Evolutionary conservation across 305 asterid genomes (phyloP).

Genomic region (Solanum hybrid): DNA sequence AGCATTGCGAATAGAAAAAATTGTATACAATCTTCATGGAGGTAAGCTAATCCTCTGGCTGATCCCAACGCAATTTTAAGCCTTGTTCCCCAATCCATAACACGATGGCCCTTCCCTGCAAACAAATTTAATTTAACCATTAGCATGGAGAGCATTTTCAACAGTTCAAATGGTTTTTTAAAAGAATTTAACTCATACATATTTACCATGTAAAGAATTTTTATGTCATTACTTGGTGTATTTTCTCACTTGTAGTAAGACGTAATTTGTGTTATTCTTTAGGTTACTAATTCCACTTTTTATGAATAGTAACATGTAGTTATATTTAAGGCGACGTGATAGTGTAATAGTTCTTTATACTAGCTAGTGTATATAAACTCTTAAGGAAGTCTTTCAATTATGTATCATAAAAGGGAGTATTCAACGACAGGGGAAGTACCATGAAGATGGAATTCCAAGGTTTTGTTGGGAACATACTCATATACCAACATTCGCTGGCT

Average conservation of each 20-base stretch:
- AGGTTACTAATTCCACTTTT: neutral
- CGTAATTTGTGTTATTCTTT: neutral
- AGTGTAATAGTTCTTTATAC: neutral
- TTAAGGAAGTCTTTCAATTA: neutral
- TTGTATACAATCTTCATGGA: constrained; percentile 63
- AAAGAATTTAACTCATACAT: neutral
- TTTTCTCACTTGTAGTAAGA: neutral
- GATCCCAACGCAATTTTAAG: constrained; percentile 65
- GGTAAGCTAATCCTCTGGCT: constrained; percentile 68
- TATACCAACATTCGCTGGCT: constrained; percentile 63
- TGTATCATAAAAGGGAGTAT: neutral
- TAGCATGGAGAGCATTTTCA: neutral
- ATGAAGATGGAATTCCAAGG: constrained; percentile 69
- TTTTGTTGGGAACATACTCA: constrained; percentile 53
- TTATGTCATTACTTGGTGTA: neutral
- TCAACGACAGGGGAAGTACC: constrained; percentile 20
- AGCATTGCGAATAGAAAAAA: neutral
- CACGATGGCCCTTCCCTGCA: constrained; percentile 51
- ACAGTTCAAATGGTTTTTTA: neutral
- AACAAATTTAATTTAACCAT: neutral
- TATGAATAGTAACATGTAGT: neutral
- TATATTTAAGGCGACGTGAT: neutral
- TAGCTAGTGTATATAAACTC: neutral
- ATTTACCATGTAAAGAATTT: no score
- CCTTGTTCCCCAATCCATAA: constrained; percentile 60